A percentile compares a stretch with the other conserved stretches of the same genome.
Evolutionary conservation across 371 early-diverging fungal genomes (phyloP).

Genomic region (Zychaea mexicana): DNA sequence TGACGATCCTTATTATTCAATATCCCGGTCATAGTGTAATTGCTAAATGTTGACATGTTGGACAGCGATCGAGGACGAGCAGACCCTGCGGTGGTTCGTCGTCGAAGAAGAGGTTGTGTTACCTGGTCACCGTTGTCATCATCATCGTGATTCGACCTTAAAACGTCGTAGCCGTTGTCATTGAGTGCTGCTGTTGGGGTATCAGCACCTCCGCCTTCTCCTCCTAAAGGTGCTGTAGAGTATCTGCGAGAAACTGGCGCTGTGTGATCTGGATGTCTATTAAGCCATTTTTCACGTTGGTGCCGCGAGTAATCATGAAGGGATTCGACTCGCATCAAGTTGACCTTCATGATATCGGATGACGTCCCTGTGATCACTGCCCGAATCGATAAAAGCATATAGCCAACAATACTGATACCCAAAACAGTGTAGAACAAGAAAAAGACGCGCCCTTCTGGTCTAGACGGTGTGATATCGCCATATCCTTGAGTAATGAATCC

Average conservation of each 20-base stretch:
- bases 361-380: slow-evolving; percentile 20
- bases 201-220: neutral
- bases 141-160: too few species aligned
- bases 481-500: too few species aligned
- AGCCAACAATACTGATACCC: slow-evolving; percentile 20
- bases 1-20: slow-evolving; percentile 18
- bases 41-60: slow-evolving; percentile 13
- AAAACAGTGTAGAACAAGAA: slow-evolving; percentile 17
- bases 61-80: slow-evolving; percentile 9
- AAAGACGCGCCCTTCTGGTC: slow-evolving; percentile 15
- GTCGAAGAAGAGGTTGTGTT: neutral
- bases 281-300: slow-evolving; percentile 20
- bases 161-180: neutral
- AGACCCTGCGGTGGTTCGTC: neutral
- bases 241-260: neutral
- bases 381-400: slow-evolving; percentile 25
- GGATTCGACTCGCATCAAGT: slow-evolving; percentile 23
- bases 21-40: slow-evolving; percentile 13
- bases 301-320: slow-evolving; percentile 15
- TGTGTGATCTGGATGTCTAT: slow-evolving; percentile 1
- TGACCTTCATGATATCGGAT: slow-evolving; percentile 23
- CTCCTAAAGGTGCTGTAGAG: neutral
- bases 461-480: slow-evolving; percentile 21
- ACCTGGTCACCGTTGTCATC: too few species aligned
- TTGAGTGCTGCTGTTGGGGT: neutral